phyloP scores from a whole-genome alignment of 805 yeast species.

The Priceomyces fermenticarens region DNA sequence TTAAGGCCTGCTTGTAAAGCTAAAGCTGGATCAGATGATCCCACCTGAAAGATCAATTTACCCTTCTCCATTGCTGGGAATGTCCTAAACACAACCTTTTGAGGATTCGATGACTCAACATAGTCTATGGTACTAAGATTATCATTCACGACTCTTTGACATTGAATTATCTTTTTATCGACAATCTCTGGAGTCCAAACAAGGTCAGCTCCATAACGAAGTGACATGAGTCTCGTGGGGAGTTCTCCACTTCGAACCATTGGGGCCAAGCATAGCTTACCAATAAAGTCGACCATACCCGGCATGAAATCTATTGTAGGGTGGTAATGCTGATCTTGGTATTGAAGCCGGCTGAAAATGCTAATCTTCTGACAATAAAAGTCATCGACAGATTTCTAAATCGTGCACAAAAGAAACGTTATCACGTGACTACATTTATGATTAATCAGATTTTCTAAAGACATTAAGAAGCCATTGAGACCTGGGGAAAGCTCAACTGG shows the following conservation, averaged over 20 bases:
- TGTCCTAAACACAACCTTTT: slow-evolving; percentile 68
- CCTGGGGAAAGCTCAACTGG: too few species aligned
- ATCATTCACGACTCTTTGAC: slow-evolving; percentile 61
- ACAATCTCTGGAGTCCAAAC: slow-evolving; percentile 95
- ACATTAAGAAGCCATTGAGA: too few species aligned
- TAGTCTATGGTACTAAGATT: slow-evolving; percentile 61
- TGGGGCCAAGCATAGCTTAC: slow-evolving; percentile 86
- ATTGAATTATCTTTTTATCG: slow-evolving; percentile 75
- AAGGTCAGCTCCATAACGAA: slow-evolving; percentile 85
- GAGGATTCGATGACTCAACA: slow-evolving; percentile 34
- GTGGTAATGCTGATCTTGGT: too few species aligned
- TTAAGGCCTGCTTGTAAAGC: slow-evolving; percentile 87
- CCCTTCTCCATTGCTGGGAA: slow-evolving; percentile 58
- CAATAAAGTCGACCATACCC: slow-evolving; percentile 63
- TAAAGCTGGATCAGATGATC: slow-evolving; percentile 76
- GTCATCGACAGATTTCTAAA: too few species aligned
- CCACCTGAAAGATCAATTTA: slow-evolving; percentile 82
- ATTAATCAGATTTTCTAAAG: too few species aligned
- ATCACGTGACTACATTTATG: too few species aligned
- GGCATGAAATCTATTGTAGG: background rate
- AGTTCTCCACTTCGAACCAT: slow-evolving; percentile 97
- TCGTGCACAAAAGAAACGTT: too few species aligned
- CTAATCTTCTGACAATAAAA: too few species aligned
- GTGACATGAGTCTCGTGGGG: slow-evolving; percentile 79
- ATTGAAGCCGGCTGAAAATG: too few species aligned